Base-by-base conservation (phyloP, 495 filamentous ascomycete species). In the Lepidopterella palustris region DNA sequence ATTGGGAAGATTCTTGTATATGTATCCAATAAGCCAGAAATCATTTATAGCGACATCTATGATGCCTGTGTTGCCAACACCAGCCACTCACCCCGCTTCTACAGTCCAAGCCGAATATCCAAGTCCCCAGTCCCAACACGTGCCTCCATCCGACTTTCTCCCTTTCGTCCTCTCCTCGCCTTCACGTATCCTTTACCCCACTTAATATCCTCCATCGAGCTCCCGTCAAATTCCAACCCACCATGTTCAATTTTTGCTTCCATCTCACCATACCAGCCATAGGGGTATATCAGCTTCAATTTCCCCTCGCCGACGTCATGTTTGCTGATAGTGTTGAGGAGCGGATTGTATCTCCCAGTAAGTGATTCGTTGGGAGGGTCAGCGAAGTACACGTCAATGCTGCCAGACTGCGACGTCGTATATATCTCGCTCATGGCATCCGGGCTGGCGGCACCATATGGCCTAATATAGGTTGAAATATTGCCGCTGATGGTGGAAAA, bases 311-410 rank as follows among this genome's bases (percentile, higher is more conserved):
- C 57, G 27, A 59, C 57, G 11, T 39, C 27, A 26, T 59, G 57
- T 29, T 53, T 20, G 47, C 57, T 59, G 29, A 52, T 31, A 42
- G 57, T 59, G 25, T 59, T 59, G 57, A 59, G 57, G 2, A 59
- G 31, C 32, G 57, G 57, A 35, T 59, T 59, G 28, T 52, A 59
- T 27, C 52, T 39, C 4, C 28, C 51, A 20, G 21, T 18, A 52
- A 35, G 47, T 15, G 47, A 52, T 24, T 59, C 20, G 3, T 40
- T 20, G 20, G n/a, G 28, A 26, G 48, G 47, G 45, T 42, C 21
- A 20, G 6, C 26, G 27, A 59, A 29, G 2, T 10, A 5, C 47
- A 59, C 57, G 27, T 21, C 2, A 27, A 26, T 5, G 47, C 23
- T 21, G 45, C 57, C 57, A 52, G 48, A 52, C 31, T 15, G 13